Percentiles rank a stretch among this genome's conserved stretches.
Evolutionary conservation across 306 rosid genomes (phyloP).

Genomic region (Arachis stenosperma): DNA sequence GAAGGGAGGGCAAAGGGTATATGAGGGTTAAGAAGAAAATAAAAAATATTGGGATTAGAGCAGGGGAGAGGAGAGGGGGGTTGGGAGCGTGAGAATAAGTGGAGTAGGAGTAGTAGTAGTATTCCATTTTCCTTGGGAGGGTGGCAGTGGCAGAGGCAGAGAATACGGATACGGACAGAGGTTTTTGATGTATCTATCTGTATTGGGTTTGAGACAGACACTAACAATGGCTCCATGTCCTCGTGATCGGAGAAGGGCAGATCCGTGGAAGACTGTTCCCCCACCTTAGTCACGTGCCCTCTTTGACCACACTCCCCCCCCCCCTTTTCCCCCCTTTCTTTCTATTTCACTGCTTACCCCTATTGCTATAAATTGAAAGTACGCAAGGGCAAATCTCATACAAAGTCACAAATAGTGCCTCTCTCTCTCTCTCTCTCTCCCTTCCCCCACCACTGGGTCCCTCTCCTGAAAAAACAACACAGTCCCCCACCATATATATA

Average conservation of each 20-base stretch:
- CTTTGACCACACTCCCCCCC: conserved; percentile 61
- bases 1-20: conserved; percentile 3
- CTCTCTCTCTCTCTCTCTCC: conserved; percentile 15
- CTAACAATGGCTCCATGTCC: conserved; percentile 45
- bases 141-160: conserved; percentile 67
- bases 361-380: conserved; percentile 42
- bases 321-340: conserved; percentile 1
- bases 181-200: conserved; percentile 50
- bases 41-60: conserved; percentile 49
- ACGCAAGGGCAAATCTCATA: neutral
- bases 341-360: neutral
- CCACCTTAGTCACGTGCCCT: conserved; percentile 74
- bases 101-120: conserved; percentile 31
- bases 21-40: neutral
- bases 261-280: conserved; percentile 98
- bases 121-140: conserved; percentile 88
- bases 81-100: conserved; percentile 39
- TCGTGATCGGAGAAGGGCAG: conserved; percentile 99
- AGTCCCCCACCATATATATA: neutral
- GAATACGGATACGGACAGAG: conserved; percentile 91
- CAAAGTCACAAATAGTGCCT: conserved; percentile 26
- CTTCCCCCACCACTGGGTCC: conserved; percentile 34
- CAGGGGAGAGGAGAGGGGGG: conserved; percentile 14
- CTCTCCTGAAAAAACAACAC: conserved; percentile 27
- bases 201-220: conserved; percentile 50